Evolutionary conservation across 192 early-diverging fungal genomes (phyloP), one percentile per base, ranked within the genome.

Genomic region (Mortierella antarctica): DNA sequence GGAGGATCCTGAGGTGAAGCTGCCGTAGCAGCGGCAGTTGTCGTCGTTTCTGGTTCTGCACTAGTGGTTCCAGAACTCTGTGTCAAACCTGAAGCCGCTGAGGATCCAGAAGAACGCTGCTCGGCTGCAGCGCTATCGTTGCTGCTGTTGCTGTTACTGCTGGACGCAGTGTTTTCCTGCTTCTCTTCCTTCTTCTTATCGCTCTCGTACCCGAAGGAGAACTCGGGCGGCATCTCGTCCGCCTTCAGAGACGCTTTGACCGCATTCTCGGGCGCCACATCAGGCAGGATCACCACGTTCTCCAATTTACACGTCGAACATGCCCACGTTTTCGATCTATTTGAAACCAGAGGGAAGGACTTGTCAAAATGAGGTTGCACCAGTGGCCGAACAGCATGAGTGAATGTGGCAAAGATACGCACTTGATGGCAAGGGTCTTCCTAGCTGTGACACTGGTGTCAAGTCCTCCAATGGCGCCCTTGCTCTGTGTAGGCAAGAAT

Each of bases 401-500:
- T 49, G 9, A 49, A 1, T 17, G 49, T 11, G 12, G 49, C 17
- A 17, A 4, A 14, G 49, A 17, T 40, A 53, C 70, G 61, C 83
- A 95, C 79, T 74, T 78, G 54, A 78, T 83, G 8, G 95, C 95
- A 15, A 88, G 75, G 8, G 48, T 71, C 66, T 77, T 86, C 15
- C 93, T 86, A 70, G 94, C 93, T 20, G 88, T 88, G 18, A 89
- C 86, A n/a, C 86, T 86, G 21, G 86, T 89, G 47, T 94, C 93
- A 13, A 97, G 67, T 1, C 92, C 91, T 23, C 95, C 96, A 41
- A 96, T 91, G 9, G 93, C 94, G 6, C 89, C 88, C 78, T 95
- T 92, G 10, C 92, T 90, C 62, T 92, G 84, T 0, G 96, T 98
- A 53, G 96, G 94, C 81, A 99, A 89, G 67, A 97, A 99, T 40